Percentiles rank a stretch among this genome's conserved stretches.
Evolutionary conservation across 345 rosid species (phyloP).

Genomic region (Eucalyptus albens): DNA sequence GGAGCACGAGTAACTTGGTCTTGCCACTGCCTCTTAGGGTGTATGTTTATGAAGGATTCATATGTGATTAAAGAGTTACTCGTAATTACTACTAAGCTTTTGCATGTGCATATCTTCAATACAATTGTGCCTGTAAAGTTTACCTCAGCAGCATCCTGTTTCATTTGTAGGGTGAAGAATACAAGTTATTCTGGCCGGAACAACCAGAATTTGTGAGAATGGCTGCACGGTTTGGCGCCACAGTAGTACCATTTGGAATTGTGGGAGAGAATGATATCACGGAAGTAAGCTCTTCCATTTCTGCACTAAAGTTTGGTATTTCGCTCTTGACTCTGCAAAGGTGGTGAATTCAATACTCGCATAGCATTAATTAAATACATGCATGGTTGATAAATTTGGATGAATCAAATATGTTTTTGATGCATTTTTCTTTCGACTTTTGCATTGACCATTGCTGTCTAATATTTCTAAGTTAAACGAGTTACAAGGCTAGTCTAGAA

Average conservation of each 20-base stretch:
- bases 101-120: neutral
- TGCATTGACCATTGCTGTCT: neutral
- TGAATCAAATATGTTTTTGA: neutral
- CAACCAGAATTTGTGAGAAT: constrained; percentile 63
- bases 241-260: constrained; percentile 54
- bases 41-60: neutral
- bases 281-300: constrained; percentile 25
- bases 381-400: neutral
- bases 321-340: neutral
- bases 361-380: neutral
- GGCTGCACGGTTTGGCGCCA: constrained; percentile 78
- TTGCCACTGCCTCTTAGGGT: neutral
- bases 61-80: neutral
- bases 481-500: neutral
- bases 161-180: constrained; percentile 43
- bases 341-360: neutral
- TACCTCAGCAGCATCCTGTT: too few relatives aligned
- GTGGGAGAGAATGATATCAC: constrained; percentile 73
- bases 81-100: neutral
- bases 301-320: neutral
- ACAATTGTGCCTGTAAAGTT: neutral
- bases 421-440: neutral
- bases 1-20: neutral
- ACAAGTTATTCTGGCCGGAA: constrained; percentile 69
- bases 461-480: neutral